Evolutionary conservation across 2,329 filamentous ascomycete genomes (phyloP).

Genomic region (Purpureocillium lavendulum): DNA sequence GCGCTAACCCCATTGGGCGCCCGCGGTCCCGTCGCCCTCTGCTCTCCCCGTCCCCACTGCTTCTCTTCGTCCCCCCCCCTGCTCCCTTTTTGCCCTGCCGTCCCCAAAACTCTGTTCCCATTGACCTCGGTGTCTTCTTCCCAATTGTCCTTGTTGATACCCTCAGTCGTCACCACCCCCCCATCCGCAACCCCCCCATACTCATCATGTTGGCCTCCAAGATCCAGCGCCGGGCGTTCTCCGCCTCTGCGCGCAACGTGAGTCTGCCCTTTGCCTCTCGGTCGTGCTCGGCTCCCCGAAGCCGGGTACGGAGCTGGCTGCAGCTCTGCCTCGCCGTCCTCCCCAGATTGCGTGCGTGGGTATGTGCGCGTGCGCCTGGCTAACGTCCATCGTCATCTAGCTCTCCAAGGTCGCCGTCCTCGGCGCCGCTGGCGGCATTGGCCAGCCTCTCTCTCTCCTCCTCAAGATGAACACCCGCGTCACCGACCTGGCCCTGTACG

Average conservation of each 20-base stretch:
- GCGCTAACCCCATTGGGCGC: no score
- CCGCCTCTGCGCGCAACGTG: conserved; percentile 70
- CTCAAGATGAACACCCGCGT: conserved; percentile 98
- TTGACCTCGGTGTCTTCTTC: background rate
- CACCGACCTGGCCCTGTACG: conserved; percentile 90
- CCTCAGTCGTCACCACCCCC: conserved; percentile 10
- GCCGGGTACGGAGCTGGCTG: background rate
- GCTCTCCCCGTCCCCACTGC: no score
- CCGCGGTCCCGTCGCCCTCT: no score
- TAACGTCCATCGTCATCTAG: conserved; percentile 35
- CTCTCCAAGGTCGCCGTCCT: conserved; percentile 96
- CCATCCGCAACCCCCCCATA: conserved; percentile 2
- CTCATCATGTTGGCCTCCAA: conserved; percentile 62
- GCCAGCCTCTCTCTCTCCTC: conserved; percentile 93
- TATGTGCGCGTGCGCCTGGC: background rate
- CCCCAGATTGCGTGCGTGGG: no score
- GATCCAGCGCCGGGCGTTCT: conserved; percentile 73
- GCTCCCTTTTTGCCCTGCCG: no score
- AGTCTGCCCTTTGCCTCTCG: conserved; percentile 20
- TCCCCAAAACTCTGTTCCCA: no score
- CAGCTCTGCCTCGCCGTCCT: no score
- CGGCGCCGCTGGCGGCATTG: conserved; percentile 95
- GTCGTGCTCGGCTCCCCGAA: background rate
- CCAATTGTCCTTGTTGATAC: conserved; percentile 8
- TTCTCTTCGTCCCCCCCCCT: no score